These are phyloP conservation scores for Coemansia sp. DNA, from an alignment of 192 early-diverging fungal species.

Conservation along the genomic window DNA sequence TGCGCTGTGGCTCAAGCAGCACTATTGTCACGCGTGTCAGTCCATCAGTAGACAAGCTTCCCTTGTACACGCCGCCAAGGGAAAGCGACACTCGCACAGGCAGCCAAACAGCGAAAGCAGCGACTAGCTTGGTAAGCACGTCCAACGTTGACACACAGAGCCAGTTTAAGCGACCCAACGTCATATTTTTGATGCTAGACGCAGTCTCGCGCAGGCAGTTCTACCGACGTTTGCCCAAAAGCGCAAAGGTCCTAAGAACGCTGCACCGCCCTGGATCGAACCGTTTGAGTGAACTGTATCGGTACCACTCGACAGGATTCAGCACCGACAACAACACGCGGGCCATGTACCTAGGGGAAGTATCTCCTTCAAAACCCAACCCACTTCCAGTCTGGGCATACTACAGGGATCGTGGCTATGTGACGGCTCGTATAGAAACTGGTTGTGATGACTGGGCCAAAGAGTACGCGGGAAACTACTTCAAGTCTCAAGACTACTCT, in stretches of 20 bases:
- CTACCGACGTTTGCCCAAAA: conserved; percentile 58
- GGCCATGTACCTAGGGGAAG: conserved; percentile 54
- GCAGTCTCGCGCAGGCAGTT: conserved; percentile 59
- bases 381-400: conserved; percentile 61
- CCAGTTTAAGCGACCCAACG: conserved; percentile 43
- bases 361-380: conserved; percentile 27
- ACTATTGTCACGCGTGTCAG: conserved; percentile 41
- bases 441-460: conserved; percentile 60
- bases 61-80: conserved; percentile 14
- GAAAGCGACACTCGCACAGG: conserved; percentile 30
- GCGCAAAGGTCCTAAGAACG: conserved; percentile 24
- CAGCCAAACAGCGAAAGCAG: neutral
- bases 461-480: conserved; percentile 40
- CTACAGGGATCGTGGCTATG: conserved; percentile 59
- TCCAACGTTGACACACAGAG: neutral
- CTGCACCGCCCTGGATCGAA: conserved; percentile 35
- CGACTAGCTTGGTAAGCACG: neutral
- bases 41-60: conserved; percentile 18
- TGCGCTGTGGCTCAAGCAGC: conserved; percentile 49
- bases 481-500: conserved; percentile 27
- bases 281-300: conserved; percentile 56
- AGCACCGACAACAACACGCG: conserved; percentile 60
- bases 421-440: conserved; percentile 57
- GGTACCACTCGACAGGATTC: conserved; percentile 58
- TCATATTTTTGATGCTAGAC: conserved; percentile 59